Conservation (phyloP, 2,329 filamentous ascomycete species). For the Thermothelomyces thermophilus region DNA sequence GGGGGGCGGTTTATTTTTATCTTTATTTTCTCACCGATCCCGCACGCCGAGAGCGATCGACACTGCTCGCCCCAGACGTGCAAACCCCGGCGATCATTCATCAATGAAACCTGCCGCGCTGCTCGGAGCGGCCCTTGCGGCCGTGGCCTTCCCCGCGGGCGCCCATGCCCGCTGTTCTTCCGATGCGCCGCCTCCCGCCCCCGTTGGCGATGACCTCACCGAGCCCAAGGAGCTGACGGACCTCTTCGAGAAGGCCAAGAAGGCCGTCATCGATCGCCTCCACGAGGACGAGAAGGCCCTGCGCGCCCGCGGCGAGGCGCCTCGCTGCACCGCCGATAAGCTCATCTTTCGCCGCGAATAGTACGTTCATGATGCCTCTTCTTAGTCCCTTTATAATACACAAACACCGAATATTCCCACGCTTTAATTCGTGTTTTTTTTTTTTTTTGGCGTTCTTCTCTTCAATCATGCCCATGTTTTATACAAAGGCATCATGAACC, state of each 20-base stretch:
- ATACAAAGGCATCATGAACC: no score
- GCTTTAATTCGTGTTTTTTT: no score
- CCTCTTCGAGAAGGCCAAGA: constrained; percentile 21
- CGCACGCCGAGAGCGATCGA: background rate
- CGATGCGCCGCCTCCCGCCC: background rate
- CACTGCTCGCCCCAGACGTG: background rate
- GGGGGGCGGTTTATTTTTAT: no score
- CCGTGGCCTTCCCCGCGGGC: constrained; percentile 13
- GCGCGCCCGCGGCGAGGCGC: constrained; percentile 19
- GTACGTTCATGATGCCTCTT: constrained; percentile 20
- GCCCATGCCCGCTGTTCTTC: constrained; percentile 13
- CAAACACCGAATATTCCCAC: no score
- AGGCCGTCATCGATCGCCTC: constrained; percentile 18
- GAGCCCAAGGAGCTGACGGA: constrained; percentile 15
- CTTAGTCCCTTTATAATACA: no score
- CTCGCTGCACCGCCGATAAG: constrained; percentile 24
- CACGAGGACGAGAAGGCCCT: constrained; percentile 19
- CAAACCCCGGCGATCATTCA: background rate
- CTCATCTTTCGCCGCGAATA: constrained; percentile 28
- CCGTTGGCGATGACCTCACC: constrained; percentile 4
- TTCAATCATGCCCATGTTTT: no score
- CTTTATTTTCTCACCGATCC: background rate
- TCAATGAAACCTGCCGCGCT: constrained; percentile 17
- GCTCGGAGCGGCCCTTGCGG: constrained; percentile 16
- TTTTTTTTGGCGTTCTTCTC: no score